These are phyloP conservation scores for Saccharomyces hybrid DNA, from an alignment of 1,139 yeast genomes.

Conservation along the genomic window DNA sequence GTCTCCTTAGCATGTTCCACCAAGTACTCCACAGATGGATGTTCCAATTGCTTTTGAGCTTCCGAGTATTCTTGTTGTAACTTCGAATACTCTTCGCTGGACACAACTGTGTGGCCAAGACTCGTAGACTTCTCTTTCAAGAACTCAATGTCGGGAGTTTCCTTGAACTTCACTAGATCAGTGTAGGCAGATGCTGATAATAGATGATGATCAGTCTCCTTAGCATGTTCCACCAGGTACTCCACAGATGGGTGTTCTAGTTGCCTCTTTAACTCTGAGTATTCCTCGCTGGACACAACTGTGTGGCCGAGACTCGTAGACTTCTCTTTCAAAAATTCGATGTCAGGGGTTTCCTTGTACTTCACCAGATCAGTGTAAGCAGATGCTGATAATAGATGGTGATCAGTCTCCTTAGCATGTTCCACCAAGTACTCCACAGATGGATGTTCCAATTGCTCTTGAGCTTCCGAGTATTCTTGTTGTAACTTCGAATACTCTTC, in stretches of 20 bases:
- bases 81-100: conserved; percentile 2
- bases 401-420: conserved; percentile 3
- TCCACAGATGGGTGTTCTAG: conserved; percentile 5
- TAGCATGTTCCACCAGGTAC: conserved; percentile 10
- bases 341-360: conserved; percentile 16
- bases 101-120: not conserved
- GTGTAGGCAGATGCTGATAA: not conserved
- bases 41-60: not conserved
- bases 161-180: conserved; percentile 16
- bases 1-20: conserved; percentile 5
- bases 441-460: conserved; percentile 3
- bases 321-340: conserved; percentile 25
- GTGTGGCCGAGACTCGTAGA: conserved; percentile 13
- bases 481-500: conserved; percentile 13
- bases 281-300: conserved; percentile 2
- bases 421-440: conserved; percentile 8
- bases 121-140: conserved; percentile 24
- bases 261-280: not conserved
- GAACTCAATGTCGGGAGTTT: conserved; percentile 19
- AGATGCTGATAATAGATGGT: no score
- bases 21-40: conserved; percentile 8
- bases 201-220: not conserved
- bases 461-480: not conserved
- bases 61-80: conserved; percentile 10
- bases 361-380: conserved; percentile 10